A percentile compares a stretch with the other conserved stretches of the same genome.
Evolutionary conservation across 2,329 filamentous ascomycete genomes (phyloP).

Genomic region (Blastomyces gilchristii): DNA sequence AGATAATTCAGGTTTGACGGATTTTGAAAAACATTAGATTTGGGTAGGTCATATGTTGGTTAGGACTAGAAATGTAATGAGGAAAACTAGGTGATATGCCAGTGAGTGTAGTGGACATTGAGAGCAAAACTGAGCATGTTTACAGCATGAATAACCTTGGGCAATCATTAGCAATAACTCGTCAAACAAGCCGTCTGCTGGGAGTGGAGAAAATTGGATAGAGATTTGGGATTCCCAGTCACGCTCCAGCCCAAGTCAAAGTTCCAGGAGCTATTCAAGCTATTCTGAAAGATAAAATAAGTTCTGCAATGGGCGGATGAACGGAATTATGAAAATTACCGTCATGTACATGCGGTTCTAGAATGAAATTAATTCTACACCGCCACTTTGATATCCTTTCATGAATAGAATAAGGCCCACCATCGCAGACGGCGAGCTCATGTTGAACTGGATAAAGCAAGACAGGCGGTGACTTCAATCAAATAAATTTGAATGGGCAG

Average conservation of each 20-base stretch:
- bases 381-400: neutral
- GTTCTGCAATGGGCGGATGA: neutral
- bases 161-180: too few relatives aligned
- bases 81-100: neutral
- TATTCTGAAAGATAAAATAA: neutral
- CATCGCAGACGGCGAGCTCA: neutral
- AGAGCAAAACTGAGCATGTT: neutral
- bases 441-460: neutral
- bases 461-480: neutral
- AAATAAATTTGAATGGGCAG: neutral
- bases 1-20: neutral
- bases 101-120: neutral
- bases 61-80: neutral
- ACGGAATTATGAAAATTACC: neutral
- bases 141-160: neutral
- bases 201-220: neutral
- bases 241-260: neutral
- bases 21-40: neutral
- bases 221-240: neutral
- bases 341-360: neutral
- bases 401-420: neutral
- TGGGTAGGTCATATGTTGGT: neutral
- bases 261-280: neutral
- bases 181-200: neutral
- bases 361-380: neutral